phyloP scores from a whole-genome alignment of 2,329 filamentous ascomycete species.

The Blastomyces gilchristii region DNA sequence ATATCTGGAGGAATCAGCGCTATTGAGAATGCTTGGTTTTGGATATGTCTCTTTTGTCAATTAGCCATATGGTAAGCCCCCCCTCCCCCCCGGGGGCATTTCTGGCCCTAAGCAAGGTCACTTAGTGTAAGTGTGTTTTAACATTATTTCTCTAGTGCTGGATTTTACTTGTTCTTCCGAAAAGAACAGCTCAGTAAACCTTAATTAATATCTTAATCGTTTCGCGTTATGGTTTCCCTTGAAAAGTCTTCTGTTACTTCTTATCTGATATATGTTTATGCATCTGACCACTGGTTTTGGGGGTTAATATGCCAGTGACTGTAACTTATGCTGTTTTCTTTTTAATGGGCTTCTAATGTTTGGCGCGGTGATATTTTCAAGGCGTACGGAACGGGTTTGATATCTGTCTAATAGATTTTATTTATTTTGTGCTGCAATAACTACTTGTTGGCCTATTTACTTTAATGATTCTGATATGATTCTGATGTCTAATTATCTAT shows the following conservation, averaged over 20 bases:
- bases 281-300: background rate
- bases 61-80: slow-evolving; percentile 50
- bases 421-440: background rate
- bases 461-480: background rate
- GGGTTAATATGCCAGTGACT: background rate
- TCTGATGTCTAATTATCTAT: background rate
- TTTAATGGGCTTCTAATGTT: background rate
- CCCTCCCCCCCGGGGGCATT: slow-evolving; percentile 17
- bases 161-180: slow-evolving; percentile 36
- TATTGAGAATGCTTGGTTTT: slow-evolving; percentile 47
- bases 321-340: background rate
- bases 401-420: background rate
- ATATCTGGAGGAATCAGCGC: slow-evolving; percentile 28
- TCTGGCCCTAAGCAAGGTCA: background rate
- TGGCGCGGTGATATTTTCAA: background rate
- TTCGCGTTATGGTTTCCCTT: background rate
- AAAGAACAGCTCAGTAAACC: slow-evolving; percentile 38
- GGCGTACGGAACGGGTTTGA: background rate
- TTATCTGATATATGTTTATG: background rate
- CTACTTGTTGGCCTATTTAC: background rate
- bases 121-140: background rate
- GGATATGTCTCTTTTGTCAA: slow-evolving; percentile 50
- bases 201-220: slow-evolving; percentile 11
- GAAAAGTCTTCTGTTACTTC: background rate
- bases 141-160: slow-evolving; percentile 21